Base-by-base conservation (phyloP, 2,329 filamentous ascomycete species). In the Botryotinia calthae region DNA sequence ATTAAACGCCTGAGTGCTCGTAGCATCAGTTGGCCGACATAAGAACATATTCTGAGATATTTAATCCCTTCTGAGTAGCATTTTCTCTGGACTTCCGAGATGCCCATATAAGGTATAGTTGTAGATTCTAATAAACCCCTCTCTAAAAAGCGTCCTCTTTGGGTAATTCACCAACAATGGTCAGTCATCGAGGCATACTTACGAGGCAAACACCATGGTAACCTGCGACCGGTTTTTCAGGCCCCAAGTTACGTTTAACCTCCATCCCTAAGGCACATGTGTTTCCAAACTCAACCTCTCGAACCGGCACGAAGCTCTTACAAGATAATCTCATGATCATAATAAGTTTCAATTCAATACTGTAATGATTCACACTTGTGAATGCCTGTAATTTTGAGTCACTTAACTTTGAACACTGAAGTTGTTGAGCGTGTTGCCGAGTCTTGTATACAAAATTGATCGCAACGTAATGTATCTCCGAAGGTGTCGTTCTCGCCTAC, bases 361-460 rank as follows among this genome's bases (percentile, higher is more conserved):
- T 58, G 31, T 16, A 40, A 72, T 68, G 62, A 67, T 59, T 61
- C 63, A 68, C 51, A 68, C 70, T 72, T 72, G 70, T 72, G 70
- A 34, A 31, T 10, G 48, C 18, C 22, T 61, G n/a, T 42, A 31
- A 22, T 40, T 16, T 28, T 42, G 48, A 68, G 48, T 68, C 34
- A 68, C 65, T 56, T 14, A 31, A 56, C 10, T 7, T 28, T 31
- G 48, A 44, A 16, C 18, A 68, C 51, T 56, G 37, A 25, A 22
- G 34, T 31, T 25, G 31, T 31, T 68, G 22, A 28, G n/a, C 4
- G 10, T 42, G 18, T 56, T 20, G 34, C 34, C n/a, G 37, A 42
- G 18, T 22, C n/a, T 31, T 25, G 31, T 31, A 22, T 67, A 7
- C 65, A 22, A 31, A 25, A 42, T 56, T 42, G 1, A 67, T 56